phyloP scores from a whole-genome alignment of 2,329 filamentous ascomycete genomes.

The Colletotrichum lupini region DNA sequence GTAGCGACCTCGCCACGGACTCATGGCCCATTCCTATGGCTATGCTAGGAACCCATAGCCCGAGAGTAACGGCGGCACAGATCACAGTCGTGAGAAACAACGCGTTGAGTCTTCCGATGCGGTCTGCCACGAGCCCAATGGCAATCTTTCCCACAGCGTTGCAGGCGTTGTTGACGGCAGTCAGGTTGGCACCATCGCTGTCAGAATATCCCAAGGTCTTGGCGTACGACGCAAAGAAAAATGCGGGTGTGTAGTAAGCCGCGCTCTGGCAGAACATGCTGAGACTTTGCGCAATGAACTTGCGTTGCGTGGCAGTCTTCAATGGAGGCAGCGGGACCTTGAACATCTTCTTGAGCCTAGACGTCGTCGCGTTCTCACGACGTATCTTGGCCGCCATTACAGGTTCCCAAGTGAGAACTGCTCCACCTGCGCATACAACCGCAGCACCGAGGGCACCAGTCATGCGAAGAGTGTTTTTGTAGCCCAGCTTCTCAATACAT shows the following conservation, averaged over 20 bases:
- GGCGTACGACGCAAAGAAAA: background rate
- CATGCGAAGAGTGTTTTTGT: background rate
- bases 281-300: background rate
- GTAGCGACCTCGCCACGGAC: background rate
- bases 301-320: background rate
- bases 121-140: conserved; percentile 50
- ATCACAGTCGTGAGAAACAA: conserved; percentile 43
- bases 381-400: background rate
- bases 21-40: background rate
- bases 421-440: background rate
- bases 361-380: background rate
- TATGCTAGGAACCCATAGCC: background rate
- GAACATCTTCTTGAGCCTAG: background rate
- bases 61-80: background rate
- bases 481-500: background rate
- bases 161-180: conserved; percentile 51
- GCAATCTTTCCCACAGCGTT: conserved; percentile 51
- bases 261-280: background rate
- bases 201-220: conserved; percentile 46
- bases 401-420: background rate
- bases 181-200: conserved; percentile 49
- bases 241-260: background rate
- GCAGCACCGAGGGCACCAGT: background rate
- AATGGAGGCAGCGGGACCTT: background rate
- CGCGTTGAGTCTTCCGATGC: conserved; percentile 50